A percentile compares a stretch with the other conserved stretches of the same genome.
phyloP scores from a whole-genome alignment of 2,329 filamentous ascomycete species.

The Beauveria brongniartii region DNA sequence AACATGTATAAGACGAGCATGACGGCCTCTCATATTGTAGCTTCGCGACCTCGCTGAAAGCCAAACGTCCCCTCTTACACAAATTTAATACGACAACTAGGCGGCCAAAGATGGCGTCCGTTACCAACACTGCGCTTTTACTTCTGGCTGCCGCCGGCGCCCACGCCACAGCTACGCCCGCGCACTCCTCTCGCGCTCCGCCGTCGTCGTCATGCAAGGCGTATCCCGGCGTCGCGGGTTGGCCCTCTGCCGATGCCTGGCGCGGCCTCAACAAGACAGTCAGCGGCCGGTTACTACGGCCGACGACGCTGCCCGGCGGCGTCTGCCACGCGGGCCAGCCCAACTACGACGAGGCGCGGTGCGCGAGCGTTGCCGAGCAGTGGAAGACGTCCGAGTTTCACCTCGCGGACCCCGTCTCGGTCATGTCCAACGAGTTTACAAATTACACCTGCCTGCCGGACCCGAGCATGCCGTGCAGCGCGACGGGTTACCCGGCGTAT shows the following conservation, averaged over 20 bases:
- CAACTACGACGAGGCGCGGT: conserved; percentile 20
- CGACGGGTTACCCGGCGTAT: conserved; percentile 26
- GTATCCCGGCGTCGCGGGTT: neutral
- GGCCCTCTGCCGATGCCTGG: conserved; percentile 3
- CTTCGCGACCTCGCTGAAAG: neutral
- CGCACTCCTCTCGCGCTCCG: neutral
- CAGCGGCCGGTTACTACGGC: neutral
- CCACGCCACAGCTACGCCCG: neutral
- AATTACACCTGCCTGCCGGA: conserved; percentile 44
- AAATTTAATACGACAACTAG: neutral
- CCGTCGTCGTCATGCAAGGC: conserved; percentile 5
- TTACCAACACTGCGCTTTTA: neutral
- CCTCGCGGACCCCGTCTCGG: conserved; percentile 21
- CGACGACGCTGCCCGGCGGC: conserved; percentile 17
- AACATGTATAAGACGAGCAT: neutral
- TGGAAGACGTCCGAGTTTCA: conserved; percentile 25
- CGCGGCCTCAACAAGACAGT: conserved; percentile 2
- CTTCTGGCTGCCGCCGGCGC: neutral
- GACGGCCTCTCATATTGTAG: neutral
- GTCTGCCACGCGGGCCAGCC: conserved; percentile 23
- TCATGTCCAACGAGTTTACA: conserved; percentile 33
- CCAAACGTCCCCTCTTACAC: neutral
- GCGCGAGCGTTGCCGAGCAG: conserved; percentile 16
- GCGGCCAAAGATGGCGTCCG: neutral
- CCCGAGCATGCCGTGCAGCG: conserved; percentile 25